Evolutionary conservation across 2,329 filamentous ascomycete species (phyloP), one percentile per base, ranked within the genome.

Genomic region (Rutstroemia sp.): DNA sequence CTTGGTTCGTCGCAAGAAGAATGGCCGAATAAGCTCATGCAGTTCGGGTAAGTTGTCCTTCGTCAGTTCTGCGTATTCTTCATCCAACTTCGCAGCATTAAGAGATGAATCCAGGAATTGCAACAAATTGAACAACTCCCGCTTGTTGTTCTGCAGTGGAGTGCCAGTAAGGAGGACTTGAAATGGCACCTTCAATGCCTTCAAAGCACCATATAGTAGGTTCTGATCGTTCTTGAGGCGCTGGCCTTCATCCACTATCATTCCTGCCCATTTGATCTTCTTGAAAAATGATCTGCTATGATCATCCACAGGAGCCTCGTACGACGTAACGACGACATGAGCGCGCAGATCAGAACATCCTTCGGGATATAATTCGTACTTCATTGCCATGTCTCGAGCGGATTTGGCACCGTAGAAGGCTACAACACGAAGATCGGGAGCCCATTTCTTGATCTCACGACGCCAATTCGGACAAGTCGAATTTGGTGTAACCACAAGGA

Each of bases 381-480:
- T 76, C 64, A 87, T 86, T 0, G 89, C 87, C 58, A 95, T 80
- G 39, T 88, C 82, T 62, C 94, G 87, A 16, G 91, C 79, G 49
- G 80, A 78, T 51, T 78, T 80, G 16, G 87, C 87, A 47, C 94
- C 94, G 69, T 95, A 95, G 69, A 94, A 97, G 0, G 91, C 87
- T n/a, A 96, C 91, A 6, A 95, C 91, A 44, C 91, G 84, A 38
- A 97, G 74, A 6, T 82, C 82, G 1, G 92, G 92, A 0, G 88
- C 86, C 92, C 92, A 99, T 63, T 88, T 86, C 73, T 95, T 95
- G 70, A 97, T 90, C 69, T 99, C 94, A 49, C 92, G 85, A 5
- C 92, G 87, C 92, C 94, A 99, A 69, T 99, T 99, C n/a, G 91
- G 83, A 70, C 91, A 95, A 0, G 94, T 99, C 0, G 92, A 86